Base-by-base conservation (phyloP, 83 land plant species). In the Thuja plicata region DNA sequence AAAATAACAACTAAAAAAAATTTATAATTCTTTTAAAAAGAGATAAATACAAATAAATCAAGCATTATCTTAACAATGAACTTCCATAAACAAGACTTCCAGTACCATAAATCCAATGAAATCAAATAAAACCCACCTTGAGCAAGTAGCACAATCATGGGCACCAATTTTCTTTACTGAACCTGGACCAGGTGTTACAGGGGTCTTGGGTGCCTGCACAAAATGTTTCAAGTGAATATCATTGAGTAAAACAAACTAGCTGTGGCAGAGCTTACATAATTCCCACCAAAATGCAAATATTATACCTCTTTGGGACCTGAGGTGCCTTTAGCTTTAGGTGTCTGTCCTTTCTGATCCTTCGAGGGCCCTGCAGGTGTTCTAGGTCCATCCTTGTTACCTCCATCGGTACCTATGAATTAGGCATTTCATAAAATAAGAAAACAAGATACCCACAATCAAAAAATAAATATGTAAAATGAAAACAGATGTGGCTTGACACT, bases 81-180 rank as follows among this genome's bases (percentile, higher is more conserved):
- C 27, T 60, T 60, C 70, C 27, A 60, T 21, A 5, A 19, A 60
- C 24, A 60, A 60, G 70, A 15, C n/a, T 5, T 60, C n/a, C 7
- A 60, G 70, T 24, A 5, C 27, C 24, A 60, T 16, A 60, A 60
- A 19, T 21, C 27, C 70, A 60, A 21, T 21, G 27, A 21, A 60
- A 60, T 21, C 70, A 21, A 60, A 60, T 60, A 21, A 7, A 66
- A 30, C 86, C 86, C 37, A 84, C 86, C 60, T 84, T 30, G 87
- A 52, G 40, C 66, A 85, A 32, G 10, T 52, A 8, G 48, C 5
- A 17, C 62, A 85, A 50, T 34, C 1, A 85, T 85, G 87, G 0
- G 37, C 34, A 7, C 62, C 87, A 85, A 85, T 48, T 85, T 85
- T 85, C 38, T 85, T 85, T 32, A 5, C 87, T 32, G 87, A 52